These are phyloP conservation scores for Zygotorulaspora danielsina DNA, from an alignment of 805 yeast genomes.

Conservation along the genomic window DNA sequence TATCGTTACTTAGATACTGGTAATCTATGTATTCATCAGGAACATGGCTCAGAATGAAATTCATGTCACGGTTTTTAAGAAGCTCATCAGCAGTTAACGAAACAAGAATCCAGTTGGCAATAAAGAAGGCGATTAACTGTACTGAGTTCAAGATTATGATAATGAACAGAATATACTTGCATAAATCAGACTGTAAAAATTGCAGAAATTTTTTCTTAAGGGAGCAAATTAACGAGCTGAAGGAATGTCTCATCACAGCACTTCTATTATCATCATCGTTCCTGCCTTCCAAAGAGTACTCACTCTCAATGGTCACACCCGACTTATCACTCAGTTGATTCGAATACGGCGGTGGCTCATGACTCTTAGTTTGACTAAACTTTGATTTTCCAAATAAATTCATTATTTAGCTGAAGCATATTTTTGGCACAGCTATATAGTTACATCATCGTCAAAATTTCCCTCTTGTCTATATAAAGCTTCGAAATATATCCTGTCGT, in stretches of 20 bases:
- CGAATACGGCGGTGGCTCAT: no score
- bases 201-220: no score
- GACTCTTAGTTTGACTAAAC: no score
- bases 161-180: constrained; percentile 3
- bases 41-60: constrained; percentile 8
- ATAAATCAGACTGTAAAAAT: constrained; percentile 1
- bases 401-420: no score
- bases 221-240: no score
- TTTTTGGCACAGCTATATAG: no score
- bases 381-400: no score
- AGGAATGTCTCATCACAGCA: no score
- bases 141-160: constrained; percentile 6
- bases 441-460: no score
- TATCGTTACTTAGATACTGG: constrained; percentile 5
- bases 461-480: no score
- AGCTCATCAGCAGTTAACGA: constrained; percentile 3
- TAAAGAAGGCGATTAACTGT: constrained; percentile 10
- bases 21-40: constrained; percentile 10
- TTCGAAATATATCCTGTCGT: no score
- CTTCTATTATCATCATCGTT: background rate
- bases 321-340: no score
- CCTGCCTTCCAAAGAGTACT: background rate
- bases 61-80: constrained; percentile 6
- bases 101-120: constrained; percentile 4
- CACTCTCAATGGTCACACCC: background rate